phyloP scores from a whole-genome alignment of 768 basidiomycete species.

The Lentinula edodes region DNA sequence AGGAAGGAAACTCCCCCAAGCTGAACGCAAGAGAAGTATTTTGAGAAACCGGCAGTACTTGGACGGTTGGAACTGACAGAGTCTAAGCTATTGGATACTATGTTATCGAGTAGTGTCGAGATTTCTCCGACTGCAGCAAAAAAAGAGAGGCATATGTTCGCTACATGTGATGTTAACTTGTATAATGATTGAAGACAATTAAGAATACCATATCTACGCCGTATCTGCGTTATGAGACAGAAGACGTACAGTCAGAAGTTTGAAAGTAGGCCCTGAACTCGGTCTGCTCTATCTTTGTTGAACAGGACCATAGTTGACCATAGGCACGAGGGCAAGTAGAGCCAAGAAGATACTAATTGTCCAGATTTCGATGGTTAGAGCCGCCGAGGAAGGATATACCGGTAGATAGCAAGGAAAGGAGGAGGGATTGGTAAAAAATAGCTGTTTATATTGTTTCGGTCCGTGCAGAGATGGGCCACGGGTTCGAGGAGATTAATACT shows the following conservation, averaged over 20 bases:
- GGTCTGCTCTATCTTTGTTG: not conserved
- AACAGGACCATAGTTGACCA: not conserved
- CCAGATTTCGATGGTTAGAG: not conserved
- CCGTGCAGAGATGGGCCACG: not conserved
- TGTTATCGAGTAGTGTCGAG: not conserved
- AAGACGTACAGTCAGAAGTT: not conserved
- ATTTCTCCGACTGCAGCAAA: not conserved
- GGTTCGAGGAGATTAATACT: not conserved
- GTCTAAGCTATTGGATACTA: not conserved
- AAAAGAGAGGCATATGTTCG: not conserved
- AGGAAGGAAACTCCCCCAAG: not conserved
- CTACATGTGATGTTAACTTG: not conserved
- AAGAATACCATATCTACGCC: not conserved
- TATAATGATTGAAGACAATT: not conserved
- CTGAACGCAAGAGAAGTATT: not conserved
- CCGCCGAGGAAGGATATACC: conserved; percentile 6
- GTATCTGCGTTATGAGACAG: not conserved
- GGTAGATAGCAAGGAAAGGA: not conserved
- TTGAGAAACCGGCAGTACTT: not conserved
- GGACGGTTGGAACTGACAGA: not conserved
- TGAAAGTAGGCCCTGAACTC: not conserved
- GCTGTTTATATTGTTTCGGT: not conserved
- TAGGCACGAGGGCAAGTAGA: not conserved
- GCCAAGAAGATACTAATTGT: not conserved
- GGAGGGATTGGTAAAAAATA: not conserved